Evolutionary conservation across 2,329 filamentous ascomycete genomes (phyloP).

Genomic region (Colletotrichum sidae): DNA sequence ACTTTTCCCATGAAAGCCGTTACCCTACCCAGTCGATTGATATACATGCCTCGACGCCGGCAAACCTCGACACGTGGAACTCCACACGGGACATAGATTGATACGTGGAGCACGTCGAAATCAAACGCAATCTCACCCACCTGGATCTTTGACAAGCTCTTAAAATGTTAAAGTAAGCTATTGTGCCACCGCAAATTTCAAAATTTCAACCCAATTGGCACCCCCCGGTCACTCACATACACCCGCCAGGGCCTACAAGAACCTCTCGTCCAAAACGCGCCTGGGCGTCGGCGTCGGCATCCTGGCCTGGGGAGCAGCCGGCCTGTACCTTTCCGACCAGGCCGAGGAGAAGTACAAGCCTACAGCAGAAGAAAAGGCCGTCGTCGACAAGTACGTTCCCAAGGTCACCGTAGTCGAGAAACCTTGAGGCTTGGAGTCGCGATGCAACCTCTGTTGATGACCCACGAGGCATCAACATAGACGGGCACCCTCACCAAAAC

Average conservation of each 20-base stretch:
- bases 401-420: constrained; percentile 71
- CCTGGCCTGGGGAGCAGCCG: constrained; percentile 80
- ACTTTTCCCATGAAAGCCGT: too few relatives aligned
- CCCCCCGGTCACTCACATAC: constrained; percentile 1
- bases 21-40: too few relatives aligned
- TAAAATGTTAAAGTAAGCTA: too few relatives aligned
- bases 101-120: too few relatives aligned
- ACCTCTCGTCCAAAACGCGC: constrained; percentile 77
- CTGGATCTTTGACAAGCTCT: too few relatives aligned
- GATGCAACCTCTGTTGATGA: too few relatives aligned
- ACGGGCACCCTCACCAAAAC: too few relatives aligned
- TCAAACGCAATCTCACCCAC: too few relatives aligned
- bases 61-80: too few relatives aligned
- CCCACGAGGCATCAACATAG: too few relatives aligned
- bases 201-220: background rate
- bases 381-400: constrained; percentile 71
- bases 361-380: constrained; percentile 78
- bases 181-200: background rate
- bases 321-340: constrained; percentile 78
- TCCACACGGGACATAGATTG: too few relatives aligned
- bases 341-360: constrained; percentile 79
- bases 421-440: constrained; percentile 8
- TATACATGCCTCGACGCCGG: too few relatives aligned
- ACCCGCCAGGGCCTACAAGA: constrained; percentile 73
- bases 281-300: constrained; percentile 78